Evolutionary conservation across 225 moss, liverwort and hornwort genomes (phyloP), one percentile per base, ranked within the genome.

Genomic region (Straminergon stramineum): DNA sequence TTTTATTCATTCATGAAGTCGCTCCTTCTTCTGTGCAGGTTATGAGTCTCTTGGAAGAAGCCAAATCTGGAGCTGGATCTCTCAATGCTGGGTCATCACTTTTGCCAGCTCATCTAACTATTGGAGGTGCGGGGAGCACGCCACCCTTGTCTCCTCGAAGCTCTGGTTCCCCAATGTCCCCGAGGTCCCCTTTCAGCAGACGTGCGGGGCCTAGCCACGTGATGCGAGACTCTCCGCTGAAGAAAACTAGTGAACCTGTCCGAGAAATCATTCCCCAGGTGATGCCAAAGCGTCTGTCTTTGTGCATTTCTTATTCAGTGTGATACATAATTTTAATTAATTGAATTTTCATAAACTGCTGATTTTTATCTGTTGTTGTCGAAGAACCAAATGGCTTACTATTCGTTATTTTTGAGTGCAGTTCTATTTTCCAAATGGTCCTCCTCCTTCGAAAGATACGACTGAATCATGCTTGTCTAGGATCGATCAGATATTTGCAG

Each of bases 251-350:
- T 85, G 99, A 99, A 75, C 95, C 94, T 92, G 85, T 97, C 57
- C 95, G 94, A 91, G 97, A 99, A 95, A 89, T 99, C 79, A 96
- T 99, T 64, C 99, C 99, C 20, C 99, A 99, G 97, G 99, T 95
- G 91, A 80, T 78, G 56, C 55, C 56, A 24, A 62, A n/a, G 48
- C 64, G 56, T 90, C 51, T 17, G 65, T 74, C 60, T 61, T 61
- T 75, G 37, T 87, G 75, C 67, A 48, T 56, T 78, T 84, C 22
- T 68, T 21, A 34, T 74, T 66, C 41, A 62, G 82, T 79, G 84
- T 51, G 76, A 77, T 52, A 53, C 8, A 37, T 65, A 79, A n/a
- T 60, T 51, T 85, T 23, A 77, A 82, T 26, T 57, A 84, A 51
- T 70, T 77, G 80, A 4, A 61, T 85, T 26, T 60, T 85, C 24